A percentile compares a stretch with the other conserved stretches of the same genome.
Conservation (phyloP, 495 filamentous ascomycete species). For the Podospora fimiseda region DNA sequence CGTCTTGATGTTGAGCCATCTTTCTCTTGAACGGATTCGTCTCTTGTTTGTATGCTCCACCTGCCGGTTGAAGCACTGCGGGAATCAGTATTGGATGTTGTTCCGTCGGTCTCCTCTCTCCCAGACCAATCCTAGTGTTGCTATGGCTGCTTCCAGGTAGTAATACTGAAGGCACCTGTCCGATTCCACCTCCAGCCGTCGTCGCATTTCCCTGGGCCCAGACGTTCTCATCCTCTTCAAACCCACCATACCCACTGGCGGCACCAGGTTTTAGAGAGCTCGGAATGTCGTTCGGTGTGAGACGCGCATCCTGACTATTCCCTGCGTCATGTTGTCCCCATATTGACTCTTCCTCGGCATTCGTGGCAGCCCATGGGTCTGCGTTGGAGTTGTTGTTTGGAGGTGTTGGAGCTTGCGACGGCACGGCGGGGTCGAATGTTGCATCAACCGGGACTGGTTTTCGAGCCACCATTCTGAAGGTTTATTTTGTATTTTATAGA, state of each 20-base stretch:
- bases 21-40: slow-evolving; percentile 53
- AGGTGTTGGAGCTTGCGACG: slow-evolving; percentile 19
- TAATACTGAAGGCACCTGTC: slow-evolving; percentile 16
- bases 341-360: slow-evolving; percentile 29
- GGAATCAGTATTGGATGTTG: slow-evolving; percentile 22
- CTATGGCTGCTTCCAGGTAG: slow-evolving; percentile 17
- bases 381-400: neutral
- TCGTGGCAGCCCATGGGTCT: slow-evolving; percentile 28
- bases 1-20: slow-evolving; percentile 12
- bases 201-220: slow-evolving; percentile 17
- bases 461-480: slow-evolving; percentile 17
- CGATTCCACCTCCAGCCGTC: no score
- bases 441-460: slow-evolving; percentile 36
- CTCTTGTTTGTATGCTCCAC: slow-evolving; percentile 26
- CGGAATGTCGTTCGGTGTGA: slow-evolving; percentile 13
- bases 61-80: slow-evolving; percentile 29
- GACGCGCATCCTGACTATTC: slow-evolving; percentile 12
- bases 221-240: slow-evolving; percentile 19
- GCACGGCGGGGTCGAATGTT: slow-evolving; percentile 21
- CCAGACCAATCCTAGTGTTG: neutral
- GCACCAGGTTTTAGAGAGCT: slow-evolving; percentile 25
- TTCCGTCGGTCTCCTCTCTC: slow-evolving; percentile 16
- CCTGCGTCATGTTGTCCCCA: no score
- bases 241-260: slow-evolving; percentile 11
- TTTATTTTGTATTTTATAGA: neutral